Conservation (phyloP, 257 asterid genomes). For the Scutellaria barbata region DNA sequence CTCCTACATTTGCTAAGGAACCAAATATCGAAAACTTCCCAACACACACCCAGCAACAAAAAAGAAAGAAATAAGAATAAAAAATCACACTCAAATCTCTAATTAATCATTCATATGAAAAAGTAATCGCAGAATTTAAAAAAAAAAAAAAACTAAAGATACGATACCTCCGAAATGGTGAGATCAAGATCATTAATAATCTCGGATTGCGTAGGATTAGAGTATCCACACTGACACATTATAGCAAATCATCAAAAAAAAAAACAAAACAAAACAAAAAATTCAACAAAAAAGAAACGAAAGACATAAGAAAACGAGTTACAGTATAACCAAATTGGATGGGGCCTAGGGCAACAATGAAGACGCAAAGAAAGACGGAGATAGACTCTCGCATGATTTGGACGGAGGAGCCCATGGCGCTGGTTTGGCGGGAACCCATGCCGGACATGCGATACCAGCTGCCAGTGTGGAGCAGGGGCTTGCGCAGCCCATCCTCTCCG, state of each 20-base stretch:
- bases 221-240: constrained; percentile 70
- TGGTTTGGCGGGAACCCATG: constrained; percentile 65
- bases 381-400: constrained; percentile 66
- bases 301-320: neutral
- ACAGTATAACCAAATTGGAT: constrained; percentile 80
- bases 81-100: neutral
- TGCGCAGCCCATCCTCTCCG: constrained; percentile 77
- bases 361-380: constrained; percentile 75
- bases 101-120: too few relatives aligned
- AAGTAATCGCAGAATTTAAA: neutral
- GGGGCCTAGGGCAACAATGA: constrained; percentile 80
- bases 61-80: neutral
- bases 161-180: constrained; percentile 70
- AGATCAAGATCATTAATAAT: constrained; percentile 68
- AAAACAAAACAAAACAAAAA: neutral
- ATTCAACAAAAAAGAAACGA: neutral
- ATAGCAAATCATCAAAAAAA: neutral
- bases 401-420: constrained; percentile 63
- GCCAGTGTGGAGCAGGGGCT: constrained; percentile 85
- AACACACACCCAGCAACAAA: constrained; percentile 13
- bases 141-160: neutral
- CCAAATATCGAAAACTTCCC: constrained; percentile 83
- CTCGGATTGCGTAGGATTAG: constrained; percentile 81
- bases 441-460: constrained; percentile 86
- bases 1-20: constrained; percentile 89